phyloP scores from a whole-genome alignment of 208 protist species.

The Willaertia magna region DNA sequence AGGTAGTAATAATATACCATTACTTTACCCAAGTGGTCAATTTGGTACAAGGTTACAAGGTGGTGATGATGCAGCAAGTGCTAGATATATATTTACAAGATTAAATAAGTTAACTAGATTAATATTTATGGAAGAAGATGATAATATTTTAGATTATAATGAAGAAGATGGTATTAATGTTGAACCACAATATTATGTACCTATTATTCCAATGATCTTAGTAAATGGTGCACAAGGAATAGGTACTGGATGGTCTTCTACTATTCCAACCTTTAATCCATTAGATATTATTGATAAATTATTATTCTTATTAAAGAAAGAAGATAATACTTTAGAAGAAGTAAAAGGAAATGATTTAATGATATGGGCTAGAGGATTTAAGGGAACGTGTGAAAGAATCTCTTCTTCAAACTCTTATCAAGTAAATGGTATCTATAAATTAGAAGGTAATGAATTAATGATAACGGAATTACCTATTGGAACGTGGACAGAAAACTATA shows the following conservation, averaged over 20 bases:
- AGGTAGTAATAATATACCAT: conserved; percentile 98
- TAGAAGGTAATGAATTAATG: conserved; percentile 17
- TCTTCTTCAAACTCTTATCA: not conserved
- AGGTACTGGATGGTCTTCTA: conserved; percentile 93
- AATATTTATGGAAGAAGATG: conserved; percentile 92
- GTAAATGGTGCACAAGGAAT: conserved; percentile 98
- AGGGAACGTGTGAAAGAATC: not conserved
- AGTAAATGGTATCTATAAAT: not conserved
- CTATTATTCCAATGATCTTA: conserved; percentile 96
- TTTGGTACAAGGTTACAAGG: conserved; percentile 95
- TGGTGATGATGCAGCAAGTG: conserved; percentile 90
- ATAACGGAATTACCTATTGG: conserved; percentile 69
- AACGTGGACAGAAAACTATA: conserved; percentile 68
- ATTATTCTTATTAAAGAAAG: conserved; percentile 59
- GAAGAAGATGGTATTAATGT: conserved; percentile 92
- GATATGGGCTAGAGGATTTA: conserved; percentile 35
- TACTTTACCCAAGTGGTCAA: conserved; percentile 91
- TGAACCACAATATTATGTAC: conserved; percentile 97
- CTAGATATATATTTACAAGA: conserved; percentile 87
- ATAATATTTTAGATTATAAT: conserved; percentile 85
- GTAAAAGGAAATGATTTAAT: conserved; percentile 46
- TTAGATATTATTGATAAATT: conserved; percentile 75
- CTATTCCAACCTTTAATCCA: conserved; percentile 84
- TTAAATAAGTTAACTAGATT: conserved; percentile 78
- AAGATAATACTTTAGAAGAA: conserved; percentile 49